These are phyloP conservation scores for Chalciporus pseudorubinellus DNA, from an alignment of 768 basidiomycete species.

Conservation along the genomic window DNA sequence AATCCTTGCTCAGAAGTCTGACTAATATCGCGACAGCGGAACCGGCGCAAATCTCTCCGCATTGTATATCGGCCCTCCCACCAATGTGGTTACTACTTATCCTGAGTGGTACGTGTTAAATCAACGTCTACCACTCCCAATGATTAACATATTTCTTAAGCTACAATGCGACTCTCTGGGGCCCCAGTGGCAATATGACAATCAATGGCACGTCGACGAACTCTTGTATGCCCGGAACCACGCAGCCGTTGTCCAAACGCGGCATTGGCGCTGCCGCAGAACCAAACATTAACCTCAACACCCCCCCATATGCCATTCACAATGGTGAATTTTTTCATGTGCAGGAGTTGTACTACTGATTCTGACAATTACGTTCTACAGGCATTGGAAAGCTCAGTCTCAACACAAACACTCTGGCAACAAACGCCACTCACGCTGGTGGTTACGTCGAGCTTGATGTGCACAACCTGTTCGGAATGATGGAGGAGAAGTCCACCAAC, in stretches of 20 bases:
- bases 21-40: slow-evolving; percentile 32
- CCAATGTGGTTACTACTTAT: slow-evolving; percentile 51
- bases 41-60: slow-evolving; percentile 55
- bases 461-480: slow-evolving; percentile 70
- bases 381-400: slow-evolving; percentile 53
- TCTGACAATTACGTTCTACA: slow-evolving; percentile 16
- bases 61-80: slow-evolving; percentile 48
- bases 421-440: slow-evolving; percentile 66
- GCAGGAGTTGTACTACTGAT: not conserved
- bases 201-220: slow-evolving; percentile 65
- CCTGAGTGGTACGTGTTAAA: slow-evolving; percentile 57
- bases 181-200: slow-evolving; percentile 73
- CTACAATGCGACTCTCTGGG: slow-evolving; percentile 59
- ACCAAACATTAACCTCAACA: slow-evolving; percentile 48
- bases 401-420: slow-evolving; percentile 57
- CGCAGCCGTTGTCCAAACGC: slow-evolving; percentile 33
- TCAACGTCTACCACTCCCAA: too few relatives aligned
- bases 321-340: slow-evolving; percentile 45
- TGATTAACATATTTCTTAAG: slow-evolving; percentile 30
- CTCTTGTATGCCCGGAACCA: slow-evolving; percentile 23
- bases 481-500: slow-evolving; percentile 69
- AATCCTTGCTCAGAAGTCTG: not conserved
- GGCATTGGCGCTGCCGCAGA: slow-evolving; percentile 52
- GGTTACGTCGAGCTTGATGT: slow-evolving; percentile 64
- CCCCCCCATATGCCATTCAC: slow-evolving; percentile 68